Conservation (phyloP, 225 moss, liverwort and hornwort species). For the Pseudoscleropodium purum region DNA sequence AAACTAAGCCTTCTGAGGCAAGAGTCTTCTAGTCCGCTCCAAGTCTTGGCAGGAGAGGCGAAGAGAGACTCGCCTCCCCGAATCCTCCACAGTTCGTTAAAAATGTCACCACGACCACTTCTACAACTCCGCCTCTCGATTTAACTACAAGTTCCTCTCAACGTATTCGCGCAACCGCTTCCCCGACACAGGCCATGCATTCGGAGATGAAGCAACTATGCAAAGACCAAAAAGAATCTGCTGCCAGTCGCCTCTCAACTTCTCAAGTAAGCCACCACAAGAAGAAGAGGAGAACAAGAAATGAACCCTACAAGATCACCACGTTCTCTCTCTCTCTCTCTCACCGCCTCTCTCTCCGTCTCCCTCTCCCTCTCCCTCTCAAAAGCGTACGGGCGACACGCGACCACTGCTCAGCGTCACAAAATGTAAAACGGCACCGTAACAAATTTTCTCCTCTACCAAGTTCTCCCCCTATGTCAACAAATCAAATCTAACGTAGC, state of each 20-base stretch:
- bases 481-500: not conserved
- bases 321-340: not conserved
- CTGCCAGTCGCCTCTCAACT: not conserved
- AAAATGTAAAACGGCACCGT: not conserved
- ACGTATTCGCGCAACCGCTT: slow-evolving; percentile 13
- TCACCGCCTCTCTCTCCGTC: not conserved
- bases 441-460: not conserved
- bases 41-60: not conserved
- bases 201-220: not conserved
- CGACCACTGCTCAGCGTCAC: not conserved
- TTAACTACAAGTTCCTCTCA: not conserved
- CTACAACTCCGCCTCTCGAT: not conserved
- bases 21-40: not conserved
- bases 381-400: not conserved
- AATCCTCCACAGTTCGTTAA: slow-evolving; percentile 20
- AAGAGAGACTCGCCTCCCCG: not conserved
- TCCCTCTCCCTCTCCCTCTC: not conserved
- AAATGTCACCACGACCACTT: not conserved
- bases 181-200: slow-evolving; percentile 2
- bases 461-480: not conserved
- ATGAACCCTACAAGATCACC: not conserved
- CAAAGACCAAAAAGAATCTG: slow-evolving; percentile 7
- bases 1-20: not conserved
- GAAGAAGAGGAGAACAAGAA: not conserved
- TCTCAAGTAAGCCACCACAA: not conserved